Evolutionary conservation across 2,329 filamentous ascomycete species (phyloP), one percentile per base, ranked within the genome.

Genomic region (Tolypocladium amazonense): DNA sequence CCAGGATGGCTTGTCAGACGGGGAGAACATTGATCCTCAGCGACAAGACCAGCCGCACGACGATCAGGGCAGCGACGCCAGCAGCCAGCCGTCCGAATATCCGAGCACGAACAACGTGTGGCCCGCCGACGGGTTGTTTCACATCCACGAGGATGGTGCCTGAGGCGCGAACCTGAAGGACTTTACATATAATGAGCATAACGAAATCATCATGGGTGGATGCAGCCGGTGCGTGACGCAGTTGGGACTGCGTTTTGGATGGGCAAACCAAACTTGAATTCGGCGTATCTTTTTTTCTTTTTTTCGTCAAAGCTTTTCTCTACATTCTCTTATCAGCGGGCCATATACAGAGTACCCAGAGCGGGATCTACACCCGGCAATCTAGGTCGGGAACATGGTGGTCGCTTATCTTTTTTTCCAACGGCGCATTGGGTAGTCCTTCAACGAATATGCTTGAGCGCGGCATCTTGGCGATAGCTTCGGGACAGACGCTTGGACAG

Each of bases 31-130:
- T 39, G 77, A 83, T 55, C 80, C 80, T 2, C 63, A 65, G 11
- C 65, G 64, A 23, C 63, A 61, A 2, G 68, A 64, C 20, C 66
- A 63, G 18, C 67, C 67, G 23, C 63, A 60, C 20, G 65, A 64
- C 1, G 71, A 67, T 15, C 66, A 67, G n/a, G 63, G 63, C n/a
- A 73, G 68, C 58, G 73, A 74, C 5, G 70, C 63, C 38, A 83
- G 81, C 65, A 81, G 80, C 67, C 75, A 77, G 64, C 82, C 82
- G 1, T 81, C 78, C 23, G 82, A 84, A 65, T 85, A 84, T 64
- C 78, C 81, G 7, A 82, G 77, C 66, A 82, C 77, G 15, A 78
- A 80, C 62, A 73, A 69, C 20, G 72, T 73, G 11, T 79, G 75
- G 75, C 70, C 71, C 7, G 66, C 65, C 30, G 65, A 66, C n/a